Evolutionary conservation across 2,329 filamentous ascomycete genomes (phyloP).

Genomic region (Trichoderma asperellum): DNA sequence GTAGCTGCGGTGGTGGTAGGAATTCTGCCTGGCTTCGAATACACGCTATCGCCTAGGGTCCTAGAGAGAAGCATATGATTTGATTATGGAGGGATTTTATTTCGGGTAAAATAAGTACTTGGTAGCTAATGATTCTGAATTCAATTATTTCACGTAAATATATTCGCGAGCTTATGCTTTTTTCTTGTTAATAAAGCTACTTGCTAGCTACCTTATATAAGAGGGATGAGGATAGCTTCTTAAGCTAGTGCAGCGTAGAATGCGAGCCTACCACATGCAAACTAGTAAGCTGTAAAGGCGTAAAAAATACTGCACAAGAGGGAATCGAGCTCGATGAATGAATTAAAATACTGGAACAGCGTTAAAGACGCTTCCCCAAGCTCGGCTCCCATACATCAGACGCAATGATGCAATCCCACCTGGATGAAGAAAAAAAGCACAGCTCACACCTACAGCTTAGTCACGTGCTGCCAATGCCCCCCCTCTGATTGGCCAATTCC

Average conservation of each 20-base stretch:
- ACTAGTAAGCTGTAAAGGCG: background rate
- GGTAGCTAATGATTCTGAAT: background rate
- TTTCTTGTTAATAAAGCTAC: background rate
- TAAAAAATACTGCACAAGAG: background rate
- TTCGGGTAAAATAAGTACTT: background rate
- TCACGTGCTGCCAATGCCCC: constrained; percentile 41
- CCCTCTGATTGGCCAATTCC: constrained; percentile 45
- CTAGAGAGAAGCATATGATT: background rate
- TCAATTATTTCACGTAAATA: background rate
- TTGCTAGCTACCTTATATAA: background rate
- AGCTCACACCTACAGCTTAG: constrained; percentile 17
- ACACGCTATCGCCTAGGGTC: background rate
- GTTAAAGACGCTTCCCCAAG: background rate
- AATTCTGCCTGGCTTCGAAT: background rate
- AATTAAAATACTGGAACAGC: background rate
- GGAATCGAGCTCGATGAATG: background rate
- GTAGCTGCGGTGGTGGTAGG: background rate
- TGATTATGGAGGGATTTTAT: background rate
- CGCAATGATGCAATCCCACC: background rate
- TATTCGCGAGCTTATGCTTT: background rate
- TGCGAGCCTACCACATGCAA: background rate
- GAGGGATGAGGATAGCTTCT: background rate
- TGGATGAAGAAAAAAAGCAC: background rate
- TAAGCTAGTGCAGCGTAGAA: background rate
- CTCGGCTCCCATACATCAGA: background rate